phyloP scores from a whole-genome alignment of 2,329 filamentous ascomycete genomes.

The Sphaerulina musiva region DNA sequence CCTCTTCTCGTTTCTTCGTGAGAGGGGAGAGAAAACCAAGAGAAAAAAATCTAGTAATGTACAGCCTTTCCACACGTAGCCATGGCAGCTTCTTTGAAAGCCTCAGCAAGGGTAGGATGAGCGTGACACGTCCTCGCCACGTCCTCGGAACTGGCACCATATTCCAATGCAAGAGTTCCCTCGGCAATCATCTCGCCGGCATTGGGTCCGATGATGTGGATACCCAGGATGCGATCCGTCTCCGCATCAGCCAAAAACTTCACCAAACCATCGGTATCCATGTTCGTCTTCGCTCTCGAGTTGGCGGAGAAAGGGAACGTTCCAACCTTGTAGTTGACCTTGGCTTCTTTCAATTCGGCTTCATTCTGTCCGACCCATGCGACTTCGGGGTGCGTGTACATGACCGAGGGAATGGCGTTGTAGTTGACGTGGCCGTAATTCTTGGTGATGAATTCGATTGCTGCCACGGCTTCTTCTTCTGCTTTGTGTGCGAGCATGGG shows the following conservation, averaged over 20 bases:
- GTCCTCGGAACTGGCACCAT: slow-evolving; percentile 91
- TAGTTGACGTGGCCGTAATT: slow-evolving; percentile 99
- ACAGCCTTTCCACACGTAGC: slow-evolving; percentile 92
- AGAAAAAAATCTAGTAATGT: slow-evolving; percentile 62
- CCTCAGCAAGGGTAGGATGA: slow-evolving; percentile 90
- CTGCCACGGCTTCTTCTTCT: slow-evolving; percentile 93
- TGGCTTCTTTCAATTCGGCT: slow-evolving; percentile 84
- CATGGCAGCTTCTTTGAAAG: slow-evolving; percentile 99
- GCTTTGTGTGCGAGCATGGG: slow-evolving; percentile 97
- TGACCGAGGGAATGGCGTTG: slow-evolving; percentile 91
- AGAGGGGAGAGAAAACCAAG: neutral
- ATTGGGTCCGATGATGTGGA: slow-evolving; percentile 93
- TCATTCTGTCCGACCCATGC: slow-evolving; percentile 98
- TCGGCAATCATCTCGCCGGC: slow-evolving; percentile 99
- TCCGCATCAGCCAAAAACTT: slow-evolving; percentile 96
- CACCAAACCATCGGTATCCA: slow-evolving; percentile 90
- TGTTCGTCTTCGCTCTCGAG: slow-evolving; percentile 97
- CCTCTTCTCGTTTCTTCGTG: neutral
- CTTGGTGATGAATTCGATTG: slow-evolving; percentile 95
- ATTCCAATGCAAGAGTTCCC: slow-evolving; percentile 89
- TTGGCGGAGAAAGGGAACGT: slow-evolving; percentile 97
- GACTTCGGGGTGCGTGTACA: slow-evolving; percentile 99
- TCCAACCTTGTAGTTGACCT: slow-evolving; percentile 86
- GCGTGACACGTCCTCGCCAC: slow-evolving; percentile 93
- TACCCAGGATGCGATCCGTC: slow-evolving; percentile 89